Conservation (phyloP, 371 early-diverging fungal genomes). For the Entomophthora muscae region DNA sequence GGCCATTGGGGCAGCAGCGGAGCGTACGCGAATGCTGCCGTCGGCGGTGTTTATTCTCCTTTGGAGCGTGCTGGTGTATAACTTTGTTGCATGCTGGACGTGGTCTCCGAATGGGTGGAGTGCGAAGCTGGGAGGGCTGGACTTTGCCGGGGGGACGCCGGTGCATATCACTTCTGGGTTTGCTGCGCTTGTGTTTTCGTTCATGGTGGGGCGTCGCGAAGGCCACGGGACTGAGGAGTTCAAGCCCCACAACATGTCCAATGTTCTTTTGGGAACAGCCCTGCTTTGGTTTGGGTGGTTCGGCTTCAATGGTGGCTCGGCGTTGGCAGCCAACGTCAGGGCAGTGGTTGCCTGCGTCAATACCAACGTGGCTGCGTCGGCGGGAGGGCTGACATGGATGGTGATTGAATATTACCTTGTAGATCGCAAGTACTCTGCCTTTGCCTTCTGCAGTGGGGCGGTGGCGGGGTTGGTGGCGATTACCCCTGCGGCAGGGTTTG, state of each 20-base stretch:
- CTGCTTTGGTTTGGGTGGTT: slow-evolving; percentile 86
- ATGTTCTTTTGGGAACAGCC: slow-evolving; percentile 70
- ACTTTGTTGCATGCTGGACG: slow-evolving; percentile 80
- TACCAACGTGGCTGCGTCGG: slow-evolving; percentile 68
- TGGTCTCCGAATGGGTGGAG: slow-evolving; percentile 77
- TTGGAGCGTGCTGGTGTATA: slow-evolving; percentile 83
- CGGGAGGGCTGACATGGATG: slow-evolving; percentile 74
- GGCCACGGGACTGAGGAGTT: slow-evolving; percentile 43
- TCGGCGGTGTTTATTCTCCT: slow-evolving; percentile 74
- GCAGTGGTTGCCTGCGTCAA: slow-evolving; percentile 71
- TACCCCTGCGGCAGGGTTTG: slow-evolving; percentile 81
- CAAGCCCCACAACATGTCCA: slow-evolving; percentile 77
- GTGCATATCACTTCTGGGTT: slow-evolving; percentile 83
- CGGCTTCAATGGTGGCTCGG: slow-evolving; percentile 81
- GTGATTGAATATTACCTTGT: slow-evolving; percentile 50
- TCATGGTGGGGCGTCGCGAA: slow-evolving; percentile 62
- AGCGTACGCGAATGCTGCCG: slow-evolving; percentile 72
- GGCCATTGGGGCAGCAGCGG: slow-evolving; percentile 76
- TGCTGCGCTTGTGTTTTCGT: slow-evolving; percentile 78
- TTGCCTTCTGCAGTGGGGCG: slow-evolving; percentile 84
- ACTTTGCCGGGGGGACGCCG: slow-evolving; percentile 82
- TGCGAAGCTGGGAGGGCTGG: slow-evolving; percentile 46
- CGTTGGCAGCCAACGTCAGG: slow-evolving; percentile 64
- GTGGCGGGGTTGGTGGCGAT: slow-evolving; percentile 85
- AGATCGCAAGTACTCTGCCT: slow-evolving; percentile 46